A percentile compares a stretch with the other conserved stretches of the same genome.
These are phyloP conservation scores for Exophiala sp. DNA, from an alignment of 2,329 filamentous ascomycete species.

Conservation along the genomic window DNA sequence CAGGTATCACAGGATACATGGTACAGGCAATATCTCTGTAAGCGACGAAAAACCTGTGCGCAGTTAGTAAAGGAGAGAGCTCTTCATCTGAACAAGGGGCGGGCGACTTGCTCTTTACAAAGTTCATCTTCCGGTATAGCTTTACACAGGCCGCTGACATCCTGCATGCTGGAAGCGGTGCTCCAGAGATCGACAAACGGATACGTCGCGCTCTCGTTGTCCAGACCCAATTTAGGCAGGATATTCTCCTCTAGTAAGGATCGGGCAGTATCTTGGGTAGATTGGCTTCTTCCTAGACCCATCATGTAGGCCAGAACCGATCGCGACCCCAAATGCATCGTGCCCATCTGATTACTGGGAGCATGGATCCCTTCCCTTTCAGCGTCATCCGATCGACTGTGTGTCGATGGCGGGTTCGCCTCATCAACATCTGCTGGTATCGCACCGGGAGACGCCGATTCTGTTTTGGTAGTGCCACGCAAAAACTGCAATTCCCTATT, in stretches of 20 bases:
- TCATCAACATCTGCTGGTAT: conserved; percentile 13
- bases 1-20: conserved; percentile 56
- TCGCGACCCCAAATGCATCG: conserved; percentile 56
- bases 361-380: conserved; percentile 55
- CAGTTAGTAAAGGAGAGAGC: conserved; percentile 10
- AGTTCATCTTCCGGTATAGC: conserved; percentile 54
- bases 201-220: conserved; percentile 60
- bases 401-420: conserved; percentile 5
- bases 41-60: conserved; percentile 48
- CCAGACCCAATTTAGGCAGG: conserved; percentile 56
- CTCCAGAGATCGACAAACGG: conserved; percentile 62
- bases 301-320: conserved; percentile 58
- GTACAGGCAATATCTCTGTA: conserved; percentile 55
- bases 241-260: conserved; percentile 57
- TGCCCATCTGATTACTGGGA: conserved; percentile 54
- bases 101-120: conserved; percentile 48
- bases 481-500: conserved; percentile 24
- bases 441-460: conserved; percentile 8
- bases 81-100: neutral
- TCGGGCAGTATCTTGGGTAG: conserved; percentile 42
- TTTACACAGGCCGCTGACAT: conserved; percentile 53
- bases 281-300: conserved; percentile 47
- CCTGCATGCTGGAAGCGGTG: conserved; percentile 53
- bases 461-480: conserved; percentile 7
- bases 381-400: conserved; percentile 23